Base-by-base conservation (phyloP, 2,329 filamentous ascomycete species). In the Eurotiales sp. region DNA sequence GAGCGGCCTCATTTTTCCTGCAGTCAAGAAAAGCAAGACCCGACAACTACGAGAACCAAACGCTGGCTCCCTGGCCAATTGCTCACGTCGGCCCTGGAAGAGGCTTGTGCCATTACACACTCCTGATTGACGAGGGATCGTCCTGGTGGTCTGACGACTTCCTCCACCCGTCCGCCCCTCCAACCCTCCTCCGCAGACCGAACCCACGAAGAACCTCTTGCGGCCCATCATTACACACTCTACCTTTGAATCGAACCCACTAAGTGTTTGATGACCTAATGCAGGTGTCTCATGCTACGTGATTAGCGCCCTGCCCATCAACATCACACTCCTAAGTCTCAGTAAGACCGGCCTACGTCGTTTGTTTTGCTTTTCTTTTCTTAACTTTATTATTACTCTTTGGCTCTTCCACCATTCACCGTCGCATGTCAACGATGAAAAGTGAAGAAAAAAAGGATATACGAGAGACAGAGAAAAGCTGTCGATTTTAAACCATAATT, bases 191-290 rank as follows among this genome's bases (percentile, higher is more conserved):
- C n/a, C n/a, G n/a, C n/a, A n/a, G n/a, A n/a, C n/a, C n/a, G n/a
- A n/a, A n/a, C n/a, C n/a, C n/a, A n/a, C n/a, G n/a, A n/a, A n/a
- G n/a, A n/a, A n/a, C n/a, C n/a, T n/a, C n/a, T n/a, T n/a, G n/a
- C n/a, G n/a, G n/a, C n/a, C n/a, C n/a, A n/a, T n/a, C n/a, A n/a
- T n/a, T n/a, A n/a, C n/a, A n/a, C n/a, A n/a, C n/a, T n/a, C n/a
- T n/a, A n/a, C n/a, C n/a, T n/a, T n/a, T n/a, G n/a, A n/a, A n/a
- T n/a, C n/a, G n/a, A 46, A 27, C 30, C 30, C 34, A 39, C 30
- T 40, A 2, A 56, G 56, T 59, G 58, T 61, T 61, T 57, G 59
- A 61, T 51, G 60, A 55, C 60, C 59, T 58, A 56, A 58, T 59
- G 58, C 58, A 54, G 43, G 37, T 42, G 39, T 42, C 27, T 11